Percentiles rank a stretch among this genome's conserved stretches.
These are phyloP conservation scores for Thuja plicata DNA, from an alignment of 83 land plant genomes.

Conservation along the genomic window DNA sequence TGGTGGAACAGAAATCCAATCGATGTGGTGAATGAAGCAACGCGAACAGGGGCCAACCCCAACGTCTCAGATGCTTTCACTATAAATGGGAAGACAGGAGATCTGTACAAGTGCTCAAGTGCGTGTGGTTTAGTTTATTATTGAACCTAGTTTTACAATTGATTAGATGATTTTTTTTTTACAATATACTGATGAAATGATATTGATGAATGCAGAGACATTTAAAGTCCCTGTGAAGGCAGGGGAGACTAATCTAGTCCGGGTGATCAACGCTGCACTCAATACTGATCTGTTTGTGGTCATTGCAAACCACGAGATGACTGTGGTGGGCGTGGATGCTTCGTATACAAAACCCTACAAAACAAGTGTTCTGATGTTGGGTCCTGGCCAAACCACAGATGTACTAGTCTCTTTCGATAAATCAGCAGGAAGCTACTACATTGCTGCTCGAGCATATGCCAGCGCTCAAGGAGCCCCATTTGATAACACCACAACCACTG, in stretches of 20 bases:
- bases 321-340: constrained; percentile 32
- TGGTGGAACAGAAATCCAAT: constrained; percentile 53
- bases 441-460: constrained; percentile 25
- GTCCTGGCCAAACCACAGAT: constrained; percentile 39
- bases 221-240: constrained; percentile 13
- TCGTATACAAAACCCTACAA: constrained; percentile 25
- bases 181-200: neutral
- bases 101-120: constrained; percentile 38
- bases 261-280: constrained; percentile 32
- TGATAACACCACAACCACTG: constrained; percentile 20
- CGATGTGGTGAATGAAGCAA: constrained; percentile 25
- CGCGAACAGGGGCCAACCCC: constrained; percentile 42
- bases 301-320: constrained; percentile 31
- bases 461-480: constrained; percentile 12
- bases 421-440: constrained; percentile 7
- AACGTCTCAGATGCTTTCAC: constrained; percentile 45
- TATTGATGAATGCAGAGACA: constrained; percentile 14
- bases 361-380: constrained; percentile 21
- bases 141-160: neutral
- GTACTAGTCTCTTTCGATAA: constrained; percentile 20
- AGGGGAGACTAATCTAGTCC: constrained; percentile 31
- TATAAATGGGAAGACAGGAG: constrained; percentile 58
- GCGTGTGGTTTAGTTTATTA: neutral
- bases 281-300: constrained; percentile 25
- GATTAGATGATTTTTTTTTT: neutral